phyloP scores from a whole-genome alignment of 108 stramenopile genomes.

The Cylindrotheca fusiformis region DNA sequence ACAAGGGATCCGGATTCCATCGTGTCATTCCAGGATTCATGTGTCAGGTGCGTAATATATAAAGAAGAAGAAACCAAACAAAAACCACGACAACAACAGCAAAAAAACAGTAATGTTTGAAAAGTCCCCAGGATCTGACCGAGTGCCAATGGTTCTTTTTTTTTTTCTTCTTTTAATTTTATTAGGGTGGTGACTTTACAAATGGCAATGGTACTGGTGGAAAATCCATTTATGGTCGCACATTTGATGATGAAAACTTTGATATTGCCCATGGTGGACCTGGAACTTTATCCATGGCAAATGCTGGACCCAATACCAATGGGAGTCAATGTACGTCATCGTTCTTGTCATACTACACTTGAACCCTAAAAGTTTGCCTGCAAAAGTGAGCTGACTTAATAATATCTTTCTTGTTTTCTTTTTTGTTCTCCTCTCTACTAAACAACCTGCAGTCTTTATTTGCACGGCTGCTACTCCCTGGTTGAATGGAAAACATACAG shows the following conservation, averaged over 20 bases:
- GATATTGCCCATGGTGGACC: conserved; percentile 73
- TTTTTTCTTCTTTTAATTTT: conserved; percentile 1
- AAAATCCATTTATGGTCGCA: conserved; percentile 88
- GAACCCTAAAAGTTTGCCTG: too few species aligned
- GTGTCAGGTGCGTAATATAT: conserved; percentile 39
- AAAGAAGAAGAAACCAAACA: not conserved
- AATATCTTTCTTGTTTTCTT: not conserved
- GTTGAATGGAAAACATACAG: conserved; percentile 98
- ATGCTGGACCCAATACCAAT: conserved; percentile 92
- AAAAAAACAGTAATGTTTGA: not conserved
- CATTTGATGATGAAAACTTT: conserved; percentile 89
- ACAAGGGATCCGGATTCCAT: conserved; percentile 86
- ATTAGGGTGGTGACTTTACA: conserved; percentile 80
- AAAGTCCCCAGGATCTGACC: not conserved
- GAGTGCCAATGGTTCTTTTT: not conserved
- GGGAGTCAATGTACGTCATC: conserved; percentile 71
- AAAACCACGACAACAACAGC: not conserved
- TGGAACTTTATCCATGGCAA: conserved; percentile 62
- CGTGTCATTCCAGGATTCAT: conserved; percentile 83
- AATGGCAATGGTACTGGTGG: conserved; percentile 60
- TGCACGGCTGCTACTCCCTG: conserved; percentile 93
- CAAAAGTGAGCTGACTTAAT: too few species aligned
- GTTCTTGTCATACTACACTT: too few species aligned
- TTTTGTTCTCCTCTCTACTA: not conserved
- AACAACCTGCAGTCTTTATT: conserved; percentile 73